Conservation (phyloP, 2,329 filamentous ascomycete species). For the Pseudodiploospora longispora region DNA sequence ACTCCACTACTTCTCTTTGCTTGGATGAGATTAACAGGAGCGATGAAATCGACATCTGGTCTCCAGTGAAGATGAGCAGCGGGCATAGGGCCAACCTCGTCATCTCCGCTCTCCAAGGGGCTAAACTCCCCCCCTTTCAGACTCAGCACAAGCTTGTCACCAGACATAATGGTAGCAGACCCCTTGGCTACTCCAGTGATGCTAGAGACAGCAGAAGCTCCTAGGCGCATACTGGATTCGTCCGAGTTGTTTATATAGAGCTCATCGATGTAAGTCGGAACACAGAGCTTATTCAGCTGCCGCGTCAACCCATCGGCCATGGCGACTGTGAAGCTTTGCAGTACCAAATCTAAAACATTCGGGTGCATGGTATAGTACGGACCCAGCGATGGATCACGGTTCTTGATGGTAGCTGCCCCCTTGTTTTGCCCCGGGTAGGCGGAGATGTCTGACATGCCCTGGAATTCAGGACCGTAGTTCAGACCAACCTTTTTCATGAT, state of each 20-base stretch:
- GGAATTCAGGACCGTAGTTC: slow-evolving; percentile 11
- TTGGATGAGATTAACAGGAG: slow-evolving; percentile 1
- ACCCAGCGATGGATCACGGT: background rate
- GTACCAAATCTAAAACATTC: background rate
- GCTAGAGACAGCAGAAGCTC: no score
- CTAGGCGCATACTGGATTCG: no score
- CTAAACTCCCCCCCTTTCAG: background rate
- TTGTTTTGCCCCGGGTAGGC: background rate
- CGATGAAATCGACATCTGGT: slow-evolving; percentile 1
- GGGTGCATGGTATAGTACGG: slow-evolving; percentile 1
- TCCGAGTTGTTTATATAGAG: background rate
- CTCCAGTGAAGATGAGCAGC: background rate
- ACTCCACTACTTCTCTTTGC: background rate
- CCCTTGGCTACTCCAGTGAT: no score
- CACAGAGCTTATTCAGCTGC: background rate
- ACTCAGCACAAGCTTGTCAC: no score
- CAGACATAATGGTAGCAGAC: no score
- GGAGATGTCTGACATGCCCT: slow-evolving; percentile 13
- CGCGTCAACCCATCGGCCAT: background rate
- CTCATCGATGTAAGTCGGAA: background rate
- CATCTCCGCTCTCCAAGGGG: background rate
- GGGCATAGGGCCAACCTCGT: background rate
- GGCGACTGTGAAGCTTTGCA: background rate
- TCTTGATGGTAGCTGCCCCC: background rate
- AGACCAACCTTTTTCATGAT: background rate